Evolutionary conservation across 371 early-diverging fungal species (phyloP), one percentile per base, ranked within the genome.

Genomic region (Lichtheimia hyalospora): DNA sequence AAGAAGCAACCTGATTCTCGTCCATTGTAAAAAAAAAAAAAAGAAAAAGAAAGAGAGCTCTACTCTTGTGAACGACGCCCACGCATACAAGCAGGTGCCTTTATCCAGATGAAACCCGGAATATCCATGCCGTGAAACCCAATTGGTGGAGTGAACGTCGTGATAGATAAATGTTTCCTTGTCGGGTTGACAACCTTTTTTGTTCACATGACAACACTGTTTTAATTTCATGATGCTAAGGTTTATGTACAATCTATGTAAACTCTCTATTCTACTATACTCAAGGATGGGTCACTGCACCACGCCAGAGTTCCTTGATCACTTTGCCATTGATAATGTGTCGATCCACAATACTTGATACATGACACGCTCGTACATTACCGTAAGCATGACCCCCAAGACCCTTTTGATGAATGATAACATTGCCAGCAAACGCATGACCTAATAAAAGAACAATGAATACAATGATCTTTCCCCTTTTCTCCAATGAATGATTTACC

Each of bases 321-420:
- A 81, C 77, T 57, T 74, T 73, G 25, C 63, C 57, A 49, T 74
- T 58, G 16, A 75, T 54, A 40, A 81, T 69, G 52, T 81, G 81
- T 41, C 81, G 68, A 61, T 81, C 76, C 7, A 81, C 60, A 21
- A 81, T 63, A 25, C 55, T 66, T 10, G 66, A 54, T 10, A 81
- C 76, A 57, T 77, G 77, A 48, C 81, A 81, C 15, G 71, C 68
- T 23, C 81, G 64, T 10, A 81, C 73, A 43, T 81, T 81, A n/a
- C 81, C 78, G 55, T 81, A 81, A 60, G 75, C 65, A 24, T 81
- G 81, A 0, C 81, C 81, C 1, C 78, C 78, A 27, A 77, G 61
- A 3, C 69, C 64, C 27, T 70, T 68, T 55, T 72, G 73, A 59
- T 81, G 81, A 43, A 81, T 75, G 24, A 81, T 75, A 12, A 81